These are phyloP conservation scores for Lipomyces orientalis DNA, from an alignment of 805 yeast genomes.

Conservation along the genomic window DNA sequence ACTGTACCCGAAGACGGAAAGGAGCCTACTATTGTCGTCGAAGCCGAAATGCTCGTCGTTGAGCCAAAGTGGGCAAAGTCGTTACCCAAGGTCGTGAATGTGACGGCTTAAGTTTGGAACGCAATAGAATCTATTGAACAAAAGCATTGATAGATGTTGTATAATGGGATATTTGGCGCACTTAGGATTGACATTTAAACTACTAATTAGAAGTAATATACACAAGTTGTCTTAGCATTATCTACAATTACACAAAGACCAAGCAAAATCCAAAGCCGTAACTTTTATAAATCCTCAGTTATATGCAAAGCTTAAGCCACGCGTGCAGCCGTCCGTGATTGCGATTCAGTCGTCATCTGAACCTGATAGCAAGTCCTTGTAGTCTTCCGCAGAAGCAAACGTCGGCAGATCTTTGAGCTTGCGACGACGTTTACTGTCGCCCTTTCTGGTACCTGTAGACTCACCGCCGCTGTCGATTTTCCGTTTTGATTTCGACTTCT, in stretches of 20 bases:
- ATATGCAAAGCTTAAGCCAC: conserved; percentile 5
- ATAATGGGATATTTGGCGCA: neutral
- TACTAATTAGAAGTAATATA: neutral
- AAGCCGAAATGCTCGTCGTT: conserved; percentile 46
- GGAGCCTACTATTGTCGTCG: conserved; percentile 37
- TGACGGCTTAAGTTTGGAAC: neutral
- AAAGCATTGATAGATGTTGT: neutral
- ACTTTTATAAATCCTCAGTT: conserved; percentile 3
- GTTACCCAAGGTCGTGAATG: conserved; percentile 33
- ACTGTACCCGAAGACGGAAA: conserved; percentile 49
- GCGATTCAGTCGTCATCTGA: conserved; percentile 55
- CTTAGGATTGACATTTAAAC: neutral
- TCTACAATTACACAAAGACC: neutral
- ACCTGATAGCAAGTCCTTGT: conserved; percentile 70
- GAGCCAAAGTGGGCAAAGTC: conserved; percentile 50
- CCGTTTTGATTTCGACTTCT: conserved; percentile 24
- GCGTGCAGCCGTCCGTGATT: neutral
- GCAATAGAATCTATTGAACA: neutral
- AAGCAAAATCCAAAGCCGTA: neutral
- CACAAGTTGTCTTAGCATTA: too few relatives aligned
- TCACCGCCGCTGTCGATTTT: conserved; percentile 40
- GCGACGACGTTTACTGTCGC: conserved; percentile 38
- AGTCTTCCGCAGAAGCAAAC: conserved; percentile 89
- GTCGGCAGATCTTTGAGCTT: conserved; percentile 74
- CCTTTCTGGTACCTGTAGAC: conserved; percentile 38